A percentile compares a stretch with the other conserved stretches of the same genome.
These are phyloP conservation scores for Massarina eburnea DNA, from an alignment of 2,329 filamentous ascomycete species.

Conservation along the genomic window DNA sequence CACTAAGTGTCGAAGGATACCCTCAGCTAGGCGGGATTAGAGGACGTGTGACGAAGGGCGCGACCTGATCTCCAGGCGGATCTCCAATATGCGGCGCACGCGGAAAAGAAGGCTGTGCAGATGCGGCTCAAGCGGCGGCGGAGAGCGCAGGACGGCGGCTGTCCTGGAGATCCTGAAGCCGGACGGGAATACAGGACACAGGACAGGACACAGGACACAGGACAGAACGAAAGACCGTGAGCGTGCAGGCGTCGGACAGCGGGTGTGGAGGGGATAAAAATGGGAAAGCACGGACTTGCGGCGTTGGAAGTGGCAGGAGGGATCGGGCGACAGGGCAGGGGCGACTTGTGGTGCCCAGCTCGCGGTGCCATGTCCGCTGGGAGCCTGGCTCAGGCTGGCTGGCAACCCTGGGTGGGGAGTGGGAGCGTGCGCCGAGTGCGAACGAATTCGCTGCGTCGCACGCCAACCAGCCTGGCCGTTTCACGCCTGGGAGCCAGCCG, in stretches of 20 bases:
- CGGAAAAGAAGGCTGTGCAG: conserved; percentile 10
- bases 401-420: no score
- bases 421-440: no score
- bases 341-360: no score
- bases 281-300: conserved; percentile 19
- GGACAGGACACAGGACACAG: conserved; percentile 4
- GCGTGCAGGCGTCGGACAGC: conserved; percentile 7
- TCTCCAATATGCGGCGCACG: conserved; percentile 6
- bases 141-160: conserved; percentile 6
- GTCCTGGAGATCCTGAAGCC: conserved; percentile 1
- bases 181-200: conserved; percentile 3
- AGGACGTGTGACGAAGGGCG: conserved; percentile 27
- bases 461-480: no score
- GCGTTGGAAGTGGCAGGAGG: conserved; percentile 8
- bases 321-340: neutral
- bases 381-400: no score
- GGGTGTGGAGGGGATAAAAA: conserved; percentile 25
- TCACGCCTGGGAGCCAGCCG: no score
- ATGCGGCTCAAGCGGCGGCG: conserved; percentile 13
- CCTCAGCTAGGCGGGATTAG: conserved; percentile 28
- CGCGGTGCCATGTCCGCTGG: no score
- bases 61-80: neutral
- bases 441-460: no score
- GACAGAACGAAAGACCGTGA: neutral
- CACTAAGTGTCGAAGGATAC: conserved; percentile 38